phyloP scores from a whole-genome alignment of 768 basidiomycete species.

The Hericium erinaceus region DNA sequence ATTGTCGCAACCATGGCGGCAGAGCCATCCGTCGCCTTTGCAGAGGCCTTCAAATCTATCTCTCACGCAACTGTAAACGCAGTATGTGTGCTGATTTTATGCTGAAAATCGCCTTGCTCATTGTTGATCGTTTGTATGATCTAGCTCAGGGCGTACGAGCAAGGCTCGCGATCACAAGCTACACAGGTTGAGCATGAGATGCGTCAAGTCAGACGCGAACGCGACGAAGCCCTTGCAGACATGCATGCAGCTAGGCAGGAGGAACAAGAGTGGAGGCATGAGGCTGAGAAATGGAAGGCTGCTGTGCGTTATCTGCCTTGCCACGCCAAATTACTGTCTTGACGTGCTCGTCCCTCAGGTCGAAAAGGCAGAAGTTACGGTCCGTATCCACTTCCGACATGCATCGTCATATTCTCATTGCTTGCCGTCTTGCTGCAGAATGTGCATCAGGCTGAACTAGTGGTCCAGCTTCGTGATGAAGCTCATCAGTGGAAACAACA shows the following conservation, averaged over 20 bases:
- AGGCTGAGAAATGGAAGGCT: slow-evolving; percentile 13
- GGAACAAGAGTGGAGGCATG: slow-evolving; percentile 2
- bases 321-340: background rate
- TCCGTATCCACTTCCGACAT: background rate
- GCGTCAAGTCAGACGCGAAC: slow-evolving; percentile 7
- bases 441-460: slow-evolving; percentile 49
- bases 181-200: slow-evolving; percentile 9
- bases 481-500: slow-evolving; percentile 68
- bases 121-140: background rate
- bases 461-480: slow-evolving; percentile 55
- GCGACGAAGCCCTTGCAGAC: slow-evolving; percentile 10
- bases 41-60: slow-evolving; percentile 33
- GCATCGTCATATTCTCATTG: background rate
- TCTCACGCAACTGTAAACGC: slow-evolving; percentile 31
- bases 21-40: slow-evolving; percentile 26
- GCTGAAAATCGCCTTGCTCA: background rate
- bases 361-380: slow-evolving; percentile 3
- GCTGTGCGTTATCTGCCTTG: slow-evolving; percentile 5
- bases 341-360: background rate
- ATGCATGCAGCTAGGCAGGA: slow-evolving; percentile 5
- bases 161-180: slow-evolving; percentile 7
- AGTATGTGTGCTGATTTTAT: slow-evolving; percentile 19
- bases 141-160: slow-evolving; percentile 11
- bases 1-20: background rate
- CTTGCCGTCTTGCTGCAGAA: slow-evolving; percentile 29